Evolutionary conservation across 805 yeast genomes (phyloP), one percentile per base, ranked within the genome.

Genomic region (Kurtzmaniella cleridarum): DNA sequence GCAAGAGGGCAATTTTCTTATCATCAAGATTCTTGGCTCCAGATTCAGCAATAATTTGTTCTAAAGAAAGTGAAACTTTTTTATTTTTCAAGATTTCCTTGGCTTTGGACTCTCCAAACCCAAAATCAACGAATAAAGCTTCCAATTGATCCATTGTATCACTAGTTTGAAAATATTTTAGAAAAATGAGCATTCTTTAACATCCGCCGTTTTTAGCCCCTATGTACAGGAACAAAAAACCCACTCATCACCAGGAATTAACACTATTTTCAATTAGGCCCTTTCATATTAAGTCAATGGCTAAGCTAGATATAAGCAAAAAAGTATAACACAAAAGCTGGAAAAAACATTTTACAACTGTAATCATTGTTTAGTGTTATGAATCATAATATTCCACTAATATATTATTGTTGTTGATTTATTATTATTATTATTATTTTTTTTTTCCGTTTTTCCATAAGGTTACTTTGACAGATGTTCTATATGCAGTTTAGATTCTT

Each of bases 11-110:
- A 47, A 81, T 72, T 45, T 72, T 73, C 43, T 79, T 63, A 50
- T 81, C 84, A 44, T 80, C 84, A 48, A 78, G 58, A 26, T 65
- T 54, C 5, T 41, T 46, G 6, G 38, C 39, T 17, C 47, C 35
- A 18, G 53, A 36, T 16, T 74, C 66, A 38, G 76, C 78, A 17
- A 84, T 69, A 42, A 89, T 73, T 28, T 75, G 75, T 24, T 69
- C 72, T 38, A 93, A 71, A 1, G 95, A 77, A 30, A 69, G 67
- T 13, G 91, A 76, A 30, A 90, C 95, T 60, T 90, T 90, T 57
- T 81, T 80, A 67, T 93, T 91, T 60, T 88, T 91, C 41, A 79
- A 60, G 41, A 89, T 81, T 55, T 93, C 98, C 36, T 79, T 76
- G 43, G 85, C 71, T 59, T 86, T 87, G 49, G 78, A 70, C 13